Evolutionary conservation across 2,329 filamentous ascomycete species (phyloP).

Genomic region (Trematosphaeria pertusa): DNA sequence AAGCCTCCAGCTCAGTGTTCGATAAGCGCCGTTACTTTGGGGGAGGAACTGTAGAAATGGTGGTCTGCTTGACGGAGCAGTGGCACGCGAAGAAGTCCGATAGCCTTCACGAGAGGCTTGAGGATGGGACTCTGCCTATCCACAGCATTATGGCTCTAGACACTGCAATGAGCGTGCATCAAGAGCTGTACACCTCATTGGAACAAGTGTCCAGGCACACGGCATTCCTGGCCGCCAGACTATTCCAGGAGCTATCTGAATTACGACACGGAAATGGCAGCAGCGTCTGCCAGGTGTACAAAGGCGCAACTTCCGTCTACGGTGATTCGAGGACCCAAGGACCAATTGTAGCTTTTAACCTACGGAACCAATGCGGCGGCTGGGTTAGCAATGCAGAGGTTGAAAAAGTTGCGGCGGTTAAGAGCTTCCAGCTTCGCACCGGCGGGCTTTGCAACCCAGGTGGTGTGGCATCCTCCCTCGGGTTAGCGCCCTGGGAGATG

Average conservation of each 20-base stretch:
- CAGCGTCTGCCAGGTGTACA: constrained; percentile 72
- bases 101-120: constrained; percentile 78
- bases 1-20: constrained; percentile 70
- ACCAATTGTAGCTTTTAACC: constrained; percentile 83
- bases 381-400: constrained; percentile 86
- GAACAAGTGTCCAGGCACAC: constrained; percentile 74
- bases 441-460: constrained; percentile 93
- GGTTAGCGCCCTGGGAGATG: constrained; percentile 81
- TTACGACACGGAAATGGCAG: constrained; percentile 74
- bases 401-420: constrained; percentile 82
- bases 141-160: constrained; percentile 88
- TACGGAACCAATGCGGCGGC: constrained; percentile 70
- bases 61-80: constrained; percentile 75
- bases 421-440: constrained; percentile 82
- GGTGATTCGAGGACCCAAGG: constrained; percentile 62
- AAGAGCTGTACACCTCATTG: constrained; percentile 75
- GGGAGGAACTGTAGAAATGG: constrained; percentile 92
- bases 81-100: constrained; percentile 83
- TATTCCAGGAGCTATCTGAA: constrained; percentile 65
- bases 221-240: constrained; percentile 64
- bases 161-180: constrained; percentile 73
- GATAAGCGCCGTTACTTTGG: constrained; percentile 81
- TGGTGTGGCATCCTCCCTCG: constrained; percentile 76
- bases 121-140: constrained; percentile 90
- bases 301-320: constrained; percentile 50